Percentiles rank a stretch among this genome's conserved stretches.
phyloP scores from a whole-genome alignment of 2,329 filamentous ascomycete genomes.

The Claviceps digitariae region DNA sequence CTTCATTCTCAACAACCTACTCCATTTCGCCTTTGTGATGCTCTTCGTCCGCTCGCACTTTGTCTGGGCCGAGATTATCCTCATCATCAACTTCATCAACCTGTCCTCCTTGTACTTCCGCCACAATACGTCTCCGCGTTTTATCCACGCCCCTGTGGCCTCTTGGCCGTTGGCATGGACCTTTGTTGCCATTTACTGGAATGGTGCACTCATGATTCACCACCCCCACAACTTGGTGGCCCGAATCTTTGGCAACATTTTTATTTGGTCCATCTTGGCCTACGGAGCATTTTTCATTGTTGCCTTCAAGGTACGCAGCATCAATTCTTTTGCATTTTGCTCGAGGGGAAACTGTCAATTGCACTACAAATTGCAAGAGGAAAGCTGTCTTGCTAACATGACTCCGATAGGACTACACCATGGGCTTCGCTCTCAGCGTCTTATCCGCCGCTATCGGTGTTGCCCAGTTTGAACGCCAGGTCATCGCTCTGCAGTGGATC shows the following conservation, averaged over 20 bases:
- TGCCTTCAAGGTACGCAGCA: constrained; percentile 51
- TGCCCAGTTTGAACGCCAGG: constrained; percentile 58
- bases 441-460: constrained; percentile 64
- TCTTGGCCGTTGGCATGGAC: constrained; percentile 73
- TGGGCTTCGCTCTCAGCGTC: constrained; percentile 67
- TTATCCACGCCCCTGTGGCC: constrained; percentile 64
- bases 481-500: constrained; percentile 80
- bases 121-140: constrained; percentile 54
- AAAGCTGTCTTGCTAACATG: neutral
- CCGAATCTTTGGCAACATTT: constrained; percentile 73
- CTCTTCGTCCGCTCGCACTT: constrained; percentile 69
- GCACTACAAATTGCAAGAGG: neutral
- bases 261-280: constrained; percentile 70
- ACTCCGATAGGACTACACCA: constrained; percentile 45
- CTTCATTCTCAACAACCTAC: constrained; percentile 75
- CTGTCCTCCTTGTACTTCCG: constrained; percentile 68
- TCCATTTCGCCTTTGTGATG: constrained; percentile 71
- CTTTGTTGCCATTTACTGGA: constrained; percentile 78
- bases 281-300: constrained; percentile 67
- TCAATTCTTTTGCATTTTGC: neutral
- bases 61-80: constrained; percentile 59
- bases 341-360: no score
- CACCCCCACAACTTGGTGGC: constrained; percentile 52
- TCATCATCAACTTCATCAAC: constrained; percentile 74
- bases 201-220: constrained; percentile 70